Conservation (phyloP, 1,284 basidiomycete genomes). For the Fomitopsis betulina region DNA sequence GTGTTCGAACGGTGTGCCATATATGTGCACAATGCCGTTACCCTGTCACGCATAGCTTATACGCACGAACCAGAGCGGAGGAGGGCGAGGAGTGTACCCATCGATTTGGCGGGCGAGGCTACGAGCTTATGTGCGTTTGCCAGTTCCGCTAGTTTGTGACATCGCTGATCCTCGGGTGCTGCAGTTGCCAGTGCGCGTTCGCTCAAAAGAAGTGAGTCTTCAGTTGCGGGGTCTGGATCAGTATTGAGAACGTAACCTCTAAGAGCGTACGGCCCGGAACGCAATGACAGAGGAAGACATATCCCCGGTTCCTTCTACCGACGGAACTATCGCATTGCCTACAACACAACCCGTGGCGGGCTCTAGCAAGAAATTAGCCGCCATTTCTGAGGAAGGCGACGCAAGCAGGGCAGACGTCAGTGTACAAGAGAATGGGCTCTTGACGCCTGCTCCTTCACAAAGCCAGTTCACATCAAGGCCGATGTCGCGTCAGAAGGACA, state of each 20-base stretch:
- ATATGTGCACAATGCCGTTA: background rate
- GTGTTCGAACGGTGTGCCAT: background rate
- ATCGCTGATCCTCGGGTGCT: background rate
- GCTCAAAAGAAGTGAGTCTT: conserved; percentile 7
- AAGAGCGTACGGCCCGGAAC: background rate
- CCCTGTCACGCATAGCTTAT: background rate
- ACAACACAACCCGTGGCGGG: background rate
- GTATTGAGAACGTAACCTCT: background rate
- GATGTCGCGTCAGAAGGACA: background rate
- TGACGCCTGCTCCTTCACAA: conserved; percentile 8
- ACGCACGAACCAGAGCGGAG: background rate
- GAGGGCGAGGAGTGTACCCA: conserved; percentile 19
- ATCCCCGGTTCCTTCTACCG: background rate
- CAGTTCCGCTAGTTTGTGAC: background rate
- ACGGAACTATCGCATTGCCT: background rate
- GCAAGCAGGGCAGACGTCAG: background rate
- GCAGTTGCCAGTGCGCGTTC: background rate
- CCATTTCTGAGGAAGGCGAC: background rate
- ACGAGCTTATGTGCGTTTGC: conserved; percentile 13
- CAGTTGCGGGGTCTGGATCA: background rate
- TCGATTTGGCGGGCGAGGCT: conserved; percentile 6
- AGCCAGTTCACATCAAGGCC: background rate
- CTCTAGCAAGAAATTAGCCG: background rate
- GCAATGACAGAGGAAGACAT: background rate
- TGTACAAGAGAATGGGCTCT: background rate